Evolutionary conservation across 2,329 filamentous ascomycete species (phyloP).

Genomic region (Neonectria magnoliae): DNA sequence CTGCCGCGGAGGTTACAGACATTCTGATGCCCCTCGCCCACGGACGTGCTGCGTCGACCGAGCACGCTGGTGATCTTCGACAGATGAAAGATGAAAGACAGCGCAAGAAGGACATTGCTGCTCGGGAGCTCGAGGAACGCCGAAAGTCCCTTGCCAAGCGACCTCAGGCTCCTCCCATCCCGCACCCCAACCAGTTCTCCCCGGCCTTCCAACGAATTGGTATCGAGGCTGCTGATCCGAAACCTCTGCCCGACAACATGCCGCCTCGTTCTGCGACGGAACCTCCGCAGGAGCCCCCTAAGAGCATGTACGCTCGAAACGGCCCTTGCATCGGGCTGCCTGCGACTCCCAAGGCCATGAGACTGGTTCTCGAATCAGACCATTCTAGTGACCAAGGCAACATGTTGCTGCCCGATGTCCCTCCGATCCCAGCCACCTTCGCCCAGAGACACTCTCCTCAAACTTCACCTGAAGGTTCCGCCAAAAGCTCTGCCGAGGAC

Average conservation of each 20-base stretch:
- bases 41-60: conserved; percentile 53
- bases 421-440: conserved; percentile 61
- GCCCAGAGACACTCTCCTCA: conserved; percentile 54
- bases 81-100: conserved; percentile 69
- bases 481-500: conserved; percentile 33
- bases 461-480: conserved; percentile 49
- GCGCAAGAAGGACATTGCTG: conserved; percentile 77
- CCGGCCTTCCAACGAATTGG: conserved; percentile 40
- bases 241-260: conserved; percentile 53
- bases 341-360: conserved; percentile 91
- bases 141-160: conserved; percentile 84
- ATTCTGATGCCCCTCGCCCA: conserved; percentile 45
- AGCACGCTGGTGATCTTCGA: conserved; percentile 64
- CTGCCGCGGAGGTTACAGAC: conserved; percentile 45
- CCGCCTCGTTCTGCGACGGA: conserved; percentile 73
- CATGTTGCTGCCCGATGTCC: conserved; percentile 63
- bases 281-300: conserved; percentile 52
- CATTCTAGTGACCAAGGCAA: conserved; percentile 51
- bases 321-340: conserved; percentile 79
- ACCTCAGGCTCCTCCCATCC: conserved; percentile 81
- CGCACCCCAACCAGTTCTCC: conserved; percentile 71
- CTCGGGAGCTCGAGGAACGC: conserved; percentile 87
- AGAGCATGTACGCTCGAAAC: conserved; percentile 59
- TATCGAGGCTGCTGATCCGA: conserved; percentile 57
- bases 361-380: conserved; percentile 75